These are phyloP conservation scores for Houttuynia cordata DNA, from an alignment of 164 flowering plant genomes.

Conservation along the genomic window DNA sequence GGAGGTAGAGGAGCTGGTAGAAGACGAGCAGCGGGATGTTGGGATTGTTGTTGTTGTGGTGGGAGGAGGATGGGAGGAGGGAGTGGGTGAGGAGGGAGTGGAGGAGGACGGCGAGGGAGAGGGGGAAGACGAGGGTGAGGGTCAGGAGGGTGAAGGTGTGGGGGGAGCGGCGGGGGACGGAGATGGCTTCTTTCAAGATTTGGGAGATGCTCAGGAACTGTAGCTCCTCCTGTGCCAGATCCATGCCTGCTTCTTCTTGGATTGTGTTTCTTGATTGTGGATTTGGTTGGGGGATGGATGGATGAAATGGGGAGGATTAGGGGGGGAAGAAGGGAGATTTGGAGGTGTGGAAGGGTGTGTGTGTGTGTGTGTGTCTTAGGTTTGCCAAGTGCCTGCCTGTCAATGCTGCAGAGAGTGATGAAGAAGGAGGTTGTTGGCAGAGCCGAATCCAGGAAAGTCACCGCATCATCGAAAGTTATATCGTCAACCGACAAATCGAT, in stretches of 20 bases:
- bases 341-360: too few relatives aligned
- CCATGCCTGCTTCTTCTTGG: neutral
- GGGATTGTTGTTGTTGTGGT: constrained; percentile 21
- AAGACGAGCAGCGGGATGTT: constrained; percentile 34
- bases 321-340: too few relatives aligned
- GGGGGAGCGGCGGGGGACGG: constrained; percentile 49
- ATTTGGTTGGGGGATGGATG: too few relatives aligned
- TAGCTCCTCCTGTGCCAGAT: constrained; percentile 46
- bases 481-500: too few relatives aligned
- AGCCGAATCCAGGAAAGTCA: too few relatives aligned
- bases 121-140: constrained; percentile 76
- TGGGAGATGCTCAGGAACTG: constrained; percentile 40
- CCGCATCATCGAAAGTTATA: too few relatives aligned
- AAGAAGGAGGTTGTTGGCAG: too few relatives aligned
- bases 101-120: constrained; percentile 80
- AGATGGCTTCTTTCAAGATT: constrained; percentile 49
- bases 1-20: constrained; percentile 57
- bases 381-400: too few relatives aligned
- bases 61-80: constrained; percentile 19
- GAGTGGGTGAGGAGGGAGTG: constrained; percentile 80
- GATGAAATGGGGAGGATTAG: too few relatives aligned
- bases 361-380: too few relatives aligned
- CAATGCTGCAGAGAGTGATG: too few relatives aligned
- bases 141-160: constrained; percentile 67
- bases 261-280: too few relatives aligned